phyloP scores from a whole-genome alignment of 2,329 filamentous ascomycete genomes.

The Fonsecaea erecta region DNA sequence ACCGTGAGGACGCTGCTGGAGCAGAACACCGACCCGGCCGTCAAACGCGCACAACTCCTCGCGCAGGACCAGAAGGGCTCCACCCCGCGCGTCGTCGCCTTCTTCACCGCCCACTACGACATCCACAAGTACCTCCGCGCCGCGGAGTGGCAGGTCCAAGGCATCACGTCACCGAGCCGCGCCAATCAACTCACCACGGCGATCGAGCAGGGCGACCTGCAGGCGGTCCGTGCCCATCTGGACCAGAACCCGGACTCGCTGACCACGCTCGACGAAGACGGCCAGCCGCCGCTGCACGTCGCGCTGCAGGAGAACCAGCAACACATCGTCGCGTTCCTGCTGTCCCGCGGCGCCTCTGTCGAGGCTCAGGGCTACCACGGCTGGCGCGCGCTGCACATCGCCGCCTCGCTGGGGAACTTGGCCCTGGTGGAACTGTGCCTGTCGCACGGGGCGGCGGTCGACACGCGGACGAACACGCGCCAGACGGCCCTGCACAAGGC shows the following conservation, averaged over 20 bases:
- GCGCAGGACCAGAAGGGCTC: constrained; percentile 27
- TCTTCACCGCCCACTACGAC: constrained; percentile 36
- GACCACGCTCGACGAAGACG: constrained; percentile 30
- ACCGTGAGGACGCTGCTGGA: constrained; percentile 31
- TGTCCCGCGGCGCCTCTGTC: constrained; percentile 34
- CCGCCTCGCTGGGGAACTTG: constrained; percentile 34
- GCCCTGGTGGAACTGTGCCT: constrained; percentile 34
- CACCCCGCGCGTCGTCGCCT: constrained; percentile 33
- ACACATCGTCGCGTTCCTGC: constrained; percentile 31
- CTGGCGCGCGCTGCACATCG: constrained; percentile 36
- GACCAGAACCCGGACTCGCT: constrained; percentile 17
- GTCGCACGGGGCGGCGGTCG: constrained; percentile 23
- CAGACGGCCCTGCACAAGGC: constrained; percentile 37
- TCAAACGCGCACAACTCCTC: constrained; percentile 27
- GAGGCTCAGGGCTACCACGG: constrained; percentile 34
- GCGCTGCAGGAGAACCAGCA: constrained; percentile 28
- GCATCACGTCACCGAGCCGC: constrained; percentile 14
- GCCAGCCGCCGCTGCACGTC: constrained; percentile 34
- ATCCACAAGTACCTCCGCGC: constrained; percentile 36
- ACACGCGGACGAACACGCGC: constrained; percentile 27
- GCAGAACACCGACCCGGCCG: constrained; percentile 22
- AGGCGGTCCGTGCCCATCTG: constrained; percentile 20
- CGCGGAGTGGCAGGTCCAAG: constrained; percentile 26
- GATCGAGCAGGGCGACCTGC: constrained; percentile 32
- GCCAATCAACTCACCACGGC: constrained; percentile 24